Conservation (phyloP, 768 basidiomycete species). For the Boletus patriciae region DNA sequence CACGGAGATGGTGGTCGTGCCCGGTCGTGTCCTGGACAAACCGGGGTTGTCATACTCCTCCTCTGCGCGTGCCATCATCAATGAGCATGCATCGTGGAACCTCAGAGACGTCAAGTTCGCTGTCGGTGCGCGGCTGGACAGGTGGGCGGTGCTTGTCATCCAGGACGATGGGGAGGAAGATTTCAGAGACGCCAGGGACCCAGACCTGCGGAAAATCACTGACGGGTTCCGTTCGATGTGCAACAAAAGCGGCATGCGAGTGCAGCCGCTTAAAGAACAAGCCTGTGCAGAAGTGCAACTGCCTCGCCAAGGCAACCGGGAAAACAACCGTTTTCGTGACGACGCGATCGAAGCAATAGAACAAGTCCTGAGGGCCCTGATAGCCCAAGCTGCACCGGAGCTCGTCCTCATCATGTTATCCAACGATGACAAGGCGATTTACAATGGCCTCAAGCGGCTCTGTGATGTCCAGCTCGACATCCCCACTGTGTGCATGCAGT, state of each 20-base stretch:
- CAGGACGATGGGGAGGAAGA: constrained; percentile 54
- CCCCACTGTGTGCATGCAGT: constrained; percentile 71
- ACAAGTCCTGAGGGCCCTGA: neutral
- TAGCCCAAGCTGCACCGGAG: constrained; percentile 1
- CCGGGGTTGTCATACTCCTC: constrained; percentile 44
- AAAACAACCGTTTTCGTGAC: constrained; percentile 50
- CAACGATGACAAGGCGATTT: constrained; percentile 46
- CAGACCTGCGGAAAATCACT: constrained; percentile 43
- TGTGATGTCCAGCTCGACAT: constrained; percentile 50
- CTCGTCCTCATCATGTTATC: constrained; percentile 48
- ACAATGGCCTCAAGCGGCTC: constrained; percentile 50
- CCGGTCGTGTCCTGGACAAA: constrained; percentile 49
- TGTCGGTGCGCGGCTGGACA: constrained; percentile 51
- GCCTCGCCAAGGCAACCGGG: constrained; percentile 39
- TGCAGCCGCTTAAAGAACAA: constrained; percentile 29
- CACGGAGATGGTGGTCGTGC: constrained; percentile 51
- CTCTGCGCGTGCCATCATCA: constrained; percentile 27
- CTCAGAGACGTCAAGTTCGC: constrained; percentile 56
- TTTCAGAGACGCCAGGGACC: constrained; percentile 52
- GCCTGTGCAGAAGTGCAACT: constrained; percentile 41
- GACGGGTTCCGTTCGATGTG: constrained; percentile 63
- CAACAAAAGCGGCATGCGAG: constrained; percentile 58
- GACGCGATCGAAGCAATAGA: constrained; percentile 41
- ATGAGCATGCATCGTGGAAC: constrained; percentile 52
- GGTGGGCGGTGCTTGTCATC: constrained; percentile 71